Evolutionary conservation across 805 yeast species (phyloP), one percentile per base, ranked within the genome.

Genomic region (Candida gorgasii): DNA sequence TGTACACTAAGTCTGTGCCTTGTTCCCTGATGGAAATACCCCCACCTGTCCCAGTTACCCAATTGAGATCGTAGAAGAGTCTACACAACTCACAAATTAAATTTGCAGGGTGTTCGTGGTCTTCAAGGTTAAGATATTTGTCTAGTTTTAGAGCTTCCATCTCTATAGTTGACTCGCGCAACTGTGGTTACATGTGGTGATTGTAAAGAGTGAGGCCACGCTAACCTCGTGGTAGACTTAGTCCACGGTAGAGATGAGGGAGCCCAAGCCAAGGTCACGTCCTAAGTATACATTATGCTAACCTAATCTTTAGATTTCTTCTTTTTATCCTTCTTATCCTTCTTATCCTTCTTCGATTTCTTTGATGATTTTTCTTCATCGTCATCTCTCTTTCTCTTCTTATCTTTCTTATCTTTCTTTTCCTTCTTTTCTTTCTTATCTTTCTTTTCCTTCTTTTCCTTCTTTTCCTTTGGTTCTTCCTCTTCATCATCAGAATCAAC

Each of bases 31-130:
- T 84, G 23, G 95, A 85, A 53, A 92, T 84, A 3, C 97, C 97
- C 23, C 97, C 98, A 2, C 96, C 97, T 1, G 98, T 92, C 2
- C 97, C 97, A 0, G 96, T 83, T 52, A 88, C 92, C 96, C 97
- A 89, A 39, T 86, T 84, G 56, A 85, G 84, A 51, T 78, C 72
- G 60, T 85, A 92, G 59, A 92, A 88, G 13, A 76, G 66, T 39
- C 78, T 71, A 59, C 97, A 89, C 22, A 90, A 72, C 46, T 84
- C 86, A 60, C 96, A 89, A 47, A 90, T 87, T 53, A 86, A 68
- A 54, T 85, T 82, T 2, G 96, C 95, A 0, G 97, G 96, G 59
- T 86, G 92, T 31, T 67, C 60, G 11, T 80, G 77, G 46, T 76
- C 80, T n/a, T 61, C 41, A 5, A 46, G 28, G 18, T 46, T 32